These are phyloP conservation scores for Phialophora chinensis DNA, from an alignment of 2,329 filamentous ascomycete genomes.

Conservation along the genomic window DNA sequence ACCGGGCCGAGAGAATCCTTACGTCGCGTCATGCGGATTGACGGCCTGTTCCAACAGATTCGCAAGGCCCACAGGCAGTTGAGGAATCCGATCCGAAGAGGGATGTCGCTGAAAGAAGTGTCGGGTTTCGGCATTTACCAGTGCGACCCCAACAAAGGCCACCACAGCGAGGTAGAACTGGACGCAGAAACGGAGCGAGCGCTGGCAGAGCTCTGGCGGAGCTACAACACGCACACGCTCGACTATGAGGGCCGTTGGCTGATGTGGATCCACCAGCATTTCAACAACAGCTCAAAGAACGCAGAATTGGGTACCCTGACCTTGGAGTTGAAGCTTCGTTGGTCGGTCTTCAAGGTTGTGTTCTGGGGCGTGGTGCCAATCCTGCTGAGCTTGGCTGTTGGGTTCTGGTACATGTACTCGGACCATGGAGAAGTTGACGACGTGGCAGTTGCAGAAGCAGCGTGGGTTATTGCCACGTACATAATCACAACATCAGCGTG, in stretches of 20 bases:
- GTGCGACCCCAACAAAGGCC: slow-evolving; percentile 24
- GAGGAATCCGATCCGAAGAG: slow-evolving; percentile 21
- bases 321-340: slow-evolving; percentile 21
- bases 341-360: slow-evolving; percentile 27
- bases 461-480: slow-evolving; percentile 27
- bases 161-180: slow-evolving; percentile 25
- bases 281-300: slow-evolving; percentile 28
- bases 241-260: slow-evolving; percentile 30
- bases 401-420: slow-evolving; percentile 28
- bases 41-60: slow-evolving; percentile 29
- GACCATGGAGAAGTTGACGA: slow-evolving; percentile 29
- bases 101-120: slow-evolving; percentile 23
- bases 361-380: slow-evolving; percentile 26
- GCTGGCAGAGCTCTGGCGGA: slow-evolving; percentile 26
- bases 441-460: slow-evolving; percentile 25
- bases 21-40: slow-evolving; percentile 16
- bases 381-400: slow-evolving; percentile 23
- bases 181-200: slow-evolving; percentile 21
- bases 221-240: slow-evolving; percentile 20
- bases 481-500: slow-evolving; percentile 26
- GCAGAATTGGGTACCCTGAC: slow-evolving; percentile 20
- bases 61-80: slow-evolving; percentile 23
- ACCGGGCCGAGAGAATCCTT: slow-evolving; percentile 21
- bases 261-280: slow-evolving; percentile 29
- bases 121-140: slow-evolving; percentile 27